Conservation (phyloP, 441 rosid genomes). For the Manihot esculenta region DNA sequence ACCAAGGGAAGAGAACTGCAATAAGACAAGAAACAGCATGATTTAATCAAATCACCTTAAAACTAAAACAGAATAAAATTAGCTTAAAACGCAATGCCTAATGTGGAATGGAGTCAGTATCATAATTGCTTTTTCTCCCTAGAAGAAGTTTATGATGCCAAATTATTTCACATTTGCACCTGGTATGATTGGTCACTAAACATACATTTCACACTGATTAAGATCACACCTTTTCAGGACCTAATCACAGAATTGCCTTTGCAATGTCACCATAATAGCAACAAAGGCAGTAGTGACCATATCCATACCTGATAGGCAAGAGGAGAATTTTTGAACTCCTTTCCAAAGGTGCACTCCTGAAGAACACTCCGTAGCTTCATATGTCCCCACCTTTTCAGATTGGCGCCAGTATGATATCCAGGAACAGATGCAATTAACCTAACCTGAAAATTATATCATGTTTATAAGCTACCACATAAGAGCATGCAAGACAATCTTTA, state of each 20-base stretch:
- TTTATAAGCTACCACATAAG: not conserved
- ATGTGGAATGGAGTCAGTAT: not conserved
- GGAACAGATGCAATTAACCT: constrained; percentile 88
- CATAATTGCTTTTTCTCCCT: not conserved
- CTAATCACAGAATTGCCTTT: too few species aligned
- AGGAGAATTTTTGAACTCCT: constrained; percentile 72
- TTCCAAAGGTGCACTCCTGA: constrained; percentile 66
- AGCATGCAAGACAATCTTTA: not conserved
- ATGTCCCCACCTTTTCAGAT: constrained; percentile 88
- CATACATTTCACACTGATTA: not conserved
- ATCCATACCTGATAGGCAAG: constrained; percentile 77
- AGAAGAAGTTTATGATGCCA: not conserved
- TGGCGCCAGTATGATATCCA: constrained; percentile 83
- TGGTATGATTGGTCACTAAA: not conserved
- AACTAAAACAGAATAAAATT: not conserved
- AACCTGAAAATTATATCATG: constrained; percentile 44
- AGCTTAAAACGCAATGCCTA: not conserved
- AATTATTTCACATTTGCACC: not conserved
- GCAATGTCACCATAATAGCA: constrained; percentile 6
- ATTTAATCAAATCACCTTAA: constrained; percentile 7
- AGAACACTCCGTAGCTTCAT: constrained; percentile 76
- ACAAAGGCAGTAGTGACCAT: not conserved
- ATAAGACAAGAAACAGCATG: constrained; percentile 9
- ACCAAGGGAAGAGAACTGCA: constrained; percentile 94
- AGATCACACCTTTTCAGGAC: constrained; percentile 5